Evolutionary conservation across 345 rosid genomes (phyloP).

Genomic region (Theobroma cacao): DNA sequence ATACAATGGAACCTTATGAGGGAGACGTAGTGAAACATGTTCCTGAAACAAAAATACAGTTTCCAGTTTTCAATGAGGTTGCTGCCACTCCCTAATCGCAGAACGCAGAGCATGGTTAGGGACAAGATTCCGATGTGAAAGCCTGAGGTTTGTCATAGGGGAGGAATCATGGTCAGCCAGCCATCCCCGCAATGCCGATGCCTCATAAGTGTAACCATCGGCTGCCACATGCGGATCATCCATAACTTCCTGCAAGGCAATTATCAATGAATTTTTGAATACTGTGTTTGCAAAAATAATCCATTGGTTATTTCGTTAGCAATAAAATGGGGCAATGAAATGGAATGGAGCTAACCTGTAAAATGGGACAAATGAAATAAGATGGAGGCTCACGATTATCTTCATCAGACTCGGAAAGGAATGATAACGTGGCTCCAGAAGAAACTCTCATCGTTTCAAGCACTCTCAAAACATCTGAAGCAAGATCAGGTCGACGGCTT

Average conservation of each 20-base stretch:
- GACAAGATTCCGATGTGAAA: constrained; percentile 41
- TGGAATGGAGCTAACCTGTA: constrained; percentile 13
- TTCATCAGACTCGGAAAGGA: neutral
- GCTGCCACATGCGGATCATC: constrained; percentile 76
- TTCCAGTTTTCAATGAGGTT: constrained; percentile 18
- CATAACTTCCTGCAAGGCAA: constrained; percentile 65
- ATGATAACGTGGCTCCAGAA: neutral
- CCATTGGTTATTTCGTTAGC: no score
- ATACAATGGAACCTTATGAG: neutral
- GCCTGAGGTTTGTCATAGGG: constrained; percentile 62
- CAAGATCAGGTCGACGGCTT: constrained; percentile 27
- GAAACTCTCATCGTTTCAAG: constrained; percentile 19
- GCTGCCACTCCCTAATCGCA: constrained; percentile 62
- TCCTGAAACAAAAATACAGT: neutral
- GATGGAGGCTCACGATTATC: constrained; percentile 16
- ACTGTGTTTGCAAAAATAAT: no score
- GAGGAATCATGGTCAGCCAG: constrained; percentile 60
- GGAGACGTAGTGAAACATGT: neutral
- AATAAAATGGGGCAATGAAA: no score
- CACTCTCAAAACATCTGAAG: constrained; percentile 21
- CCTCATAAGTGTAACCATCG: constrained; percentile 78
- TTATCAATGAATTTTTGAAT: no score
- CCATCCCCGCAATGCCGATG: constrained; percentile 60
- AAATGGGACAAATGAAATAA: constrained; percentile 26
- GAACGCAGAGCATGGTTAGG: constrained; percentile 74